Evolutionary conservation across 1,284 basidiomycete species (phyloP).

Genomic region (Cryptococcus sp.): DNA sequence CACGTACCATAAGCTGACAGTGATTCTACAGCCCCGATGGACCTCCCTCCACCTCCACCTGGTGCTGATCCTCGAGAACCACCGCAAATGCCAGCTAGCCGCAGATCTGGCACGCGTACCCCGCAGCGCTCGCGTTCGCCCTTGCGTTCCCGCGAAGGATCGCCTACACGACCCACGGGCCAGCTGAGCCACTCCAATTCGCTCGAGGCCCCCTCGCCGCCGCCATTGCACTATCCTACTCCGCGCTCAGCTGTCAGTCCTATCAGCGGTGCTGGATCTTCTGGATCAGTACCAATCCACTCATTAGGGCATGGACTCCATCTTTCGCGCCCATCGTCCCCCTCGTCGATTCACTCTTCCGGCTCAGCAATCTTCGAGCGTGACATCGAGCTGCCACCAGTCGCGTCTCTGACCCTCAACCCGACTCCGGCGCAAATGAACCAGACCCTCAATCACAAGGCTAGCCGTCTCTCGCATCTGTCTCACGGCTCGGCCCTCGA

Average conservation of each 20-base stretch:
- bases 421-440: slow-evolving; percentile 18
- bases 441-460: slow-evolving; percentile 42
- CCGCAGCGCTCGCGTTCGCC: slow-evolving; percentile 42
- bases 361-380: slow-evolving; percentile 52
- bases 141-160: slow-evolving; percentile 24
- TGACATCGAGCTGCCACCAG: slow-evolving; percentile 48
- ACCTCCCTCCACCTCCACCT: slow-evolving; percentile 50
- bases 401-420: slow-evolving; percentile 39
- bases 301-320: slow-evolving; percentile 12
- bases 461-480: slow-evolving; percentile 37
- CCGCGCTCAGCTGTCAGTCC: slow-evolving; percentile 3
- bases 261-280: slow-evolving; percentile 2
- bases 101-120: slow-evolving; percentile 35
- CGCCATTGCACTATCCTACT: slow-evolving; percentile 14
- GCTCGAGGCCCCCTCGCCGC: slow-evolving; percentile 9
- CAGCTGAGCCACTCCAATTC: slow-evolving; percentile 8
- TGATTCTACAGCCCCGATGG: slow-evolving; percentile 34
- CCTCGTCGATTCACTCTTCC: slow-evolving; percentile 46
- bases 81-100: slow-evolving; percentile 22
- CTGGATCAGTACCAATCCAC: slow-evolving; percentile 14
- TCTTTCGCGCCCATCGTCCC: slow-evolving; percentile 37
- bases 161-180: slow-evolving; percentile 18
- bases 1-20: neutral
- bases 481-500: slow-evolving; percentile 47
- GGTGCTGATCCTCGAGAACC: slow-evolving; percentile 49